phyloP scores from a whole-genome alignment of 768 basidiomycete species.

The Hemileccinum rubropunctum region DNA sequence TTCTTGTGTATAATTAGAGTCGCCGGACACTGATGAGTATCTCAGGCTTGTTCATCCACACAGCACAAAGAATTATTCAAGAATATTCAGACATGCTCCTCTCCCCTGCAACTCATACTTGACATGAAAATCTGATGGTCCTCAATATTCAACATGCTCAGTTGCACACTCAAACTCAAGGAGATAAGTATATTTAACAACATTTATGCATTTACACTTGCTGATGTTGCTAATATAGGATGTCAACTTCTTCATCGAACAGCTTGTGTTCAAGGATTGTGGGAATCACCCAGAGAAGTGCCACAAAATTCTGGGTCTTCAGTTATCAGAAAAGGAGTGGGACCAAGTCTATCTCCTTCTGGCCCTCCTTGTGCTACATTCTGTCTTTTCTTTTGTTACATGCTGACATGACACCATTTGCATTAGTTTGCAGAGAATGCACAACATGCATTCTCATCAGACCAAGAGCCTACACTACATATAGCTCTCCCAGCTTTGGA shows the following conservation, averaged over 20 bases:
- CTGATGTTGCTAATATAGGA: too few species aligned
- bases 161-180: not conserved
- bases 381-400: not conserved
- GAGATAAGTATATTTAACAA: too few species aligned
- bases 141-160: not conserved
- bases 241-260: too few species aligned
- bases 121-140: not conserved
- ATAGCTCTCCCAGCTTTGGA: not conserved
- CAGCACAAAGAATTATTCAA: too few species aligned
- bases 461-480: slow-evolving; percentile 1
- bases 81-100: not conserved
- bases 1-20: too few species aligned
- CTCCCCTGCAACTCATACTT: not conserved
- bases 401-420: not conserved
- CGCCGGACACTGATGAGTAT: too few species aligned
- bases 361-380: not conserved
- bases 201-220: too few species aligned
- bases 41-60: too few species aligned
- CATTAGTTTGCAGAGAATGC: slow-evolving; percentile 8
- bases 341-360: not conserved
- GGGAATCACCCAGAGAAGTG: not conserved
- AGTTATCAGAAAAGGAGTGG: not conserved
- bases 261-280: too few species aligned
- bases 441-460: slow-evolving; percentile 4
- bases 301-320: not conserved